A percentile compares a stretch with the other conserved stretches of the same genome.
Conservation (phyloP, 2,329 filamentous ascomycete species). For the Fusarium sp. region DNA sequence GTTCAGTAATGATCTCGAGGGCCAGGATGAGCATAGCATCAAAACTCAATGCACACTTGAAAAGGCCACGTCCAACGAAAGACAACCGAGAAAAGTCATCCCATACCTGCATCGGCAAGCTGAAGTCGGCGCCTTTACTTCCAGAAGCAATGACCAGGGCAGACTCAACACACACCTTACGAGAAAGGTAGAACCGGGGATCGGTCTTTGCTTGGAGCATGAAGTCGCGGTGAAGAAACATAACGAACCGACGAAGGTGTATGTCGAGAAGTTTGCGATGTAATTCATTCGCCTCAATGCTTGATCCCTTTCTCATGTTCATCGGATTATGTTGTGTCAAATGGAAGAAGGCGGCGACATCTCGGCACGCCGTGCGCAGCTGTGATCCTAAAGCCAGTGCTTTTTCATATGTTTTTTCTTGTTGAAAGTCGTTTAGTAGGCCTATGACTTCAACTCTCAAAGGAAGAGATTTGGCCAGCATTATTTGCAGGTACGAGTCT, state of each 20-base stretch:
- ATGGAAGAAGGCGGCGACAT: constrained; percentile 39
- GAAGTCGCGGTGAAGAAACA: constrained; percentile 44
- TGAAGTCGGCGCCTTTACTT: constrained; percentile 27
- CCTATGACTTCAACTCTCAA: constrained; percentile 35
- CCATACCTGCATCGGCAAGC: constrained; percentile 26
- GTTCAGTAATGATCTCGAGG: constrained; percentile 39
- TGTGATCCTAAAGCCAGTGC: constrained; percentile 34
- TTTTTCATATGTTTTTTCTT: constrained; percentile 34
- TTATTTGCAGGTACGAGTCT: constrained; percentile 38
- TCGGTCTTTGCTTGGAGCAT: constrained; percentile 40
- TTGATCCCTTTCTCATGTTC: neutral
- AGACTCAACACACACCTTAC: constrained; percentile 41
- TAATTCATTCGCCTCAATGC: constrained; percentile 31
- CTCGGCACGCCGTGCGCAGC: constrained; percentile 37
- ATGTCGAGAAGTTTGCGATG: constrained; percentile 41
- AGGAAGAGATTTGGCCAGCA: constrained; percentile 35
- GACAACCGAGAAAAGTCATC: constrained; percentile 39
- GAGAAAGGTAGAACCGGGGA: constrained; percentile 42
- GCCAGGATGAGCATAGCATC: constrained; percentile 40
- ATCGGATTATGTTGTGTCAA: neutral
- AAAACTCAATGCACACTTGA: constrained; percentile 43
- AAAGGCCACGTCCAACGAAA: constrained; percentile 41
- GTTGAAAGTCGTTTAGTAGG: constrained; percentile 39
- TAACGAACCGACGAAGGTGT: constrained; percentile 40
- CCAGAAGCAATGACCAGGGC: constrained; percentile 38